Evolutionary conservation across 2,329 filamentous ascomycete species (phyloP), one percentile per base, ranked within the genome.

Genomic region (Hymenotorrendiella dingleyae): DNA sequence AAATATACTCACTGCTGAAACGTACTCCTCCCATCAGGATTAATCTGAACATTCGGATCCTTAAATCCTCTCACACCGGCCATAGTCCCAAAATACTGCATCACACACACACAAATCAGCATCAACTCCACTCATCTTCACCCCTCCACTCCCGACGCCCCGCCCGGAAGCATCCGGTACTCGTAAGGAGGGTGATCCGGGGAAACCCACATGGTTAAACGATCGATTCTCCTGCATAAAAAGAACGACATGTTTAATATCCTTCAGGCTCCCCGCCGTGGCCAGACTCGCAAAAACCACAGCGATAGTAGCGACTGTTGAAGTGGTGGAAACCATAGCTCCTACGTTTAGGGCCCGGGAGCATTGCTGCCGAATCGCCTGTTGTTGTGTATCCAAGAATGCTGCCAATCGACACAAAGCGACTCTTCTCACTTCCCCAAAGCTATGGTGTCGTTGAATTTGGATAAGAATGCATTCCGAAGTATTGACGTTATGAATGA

Each of bases 241-340:
- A 12, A 76, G 67, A 14, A 76, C 67, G 23, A 76, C 72, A 71
- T 76, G 73, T 19, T 76, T 65, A 42, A 76, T 71, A 44, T 75
- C 71, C 21, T 62, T 64, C 20, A 73, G 56, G 10, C 67, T 67
- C 3, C 61, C 64, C 4, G 63, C 67, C 14, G 36, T 14, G 6
- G 14, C 14, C 7, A 12, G 16, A n/a, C n/a, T n/a, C n/a, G 30
- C 16, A 12, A 33, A 12, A 9, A 10, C 12, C 11, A 21, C 23
- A n/a, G 36, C 36, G 10, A 32, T 19, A 32, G 28, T 12, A 11
- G 28, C 17, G 6, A 37, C 29, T 22, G n/a, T 6, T 16, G 32
- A 14, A 6, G 6, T 21, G 10, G 27, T 24, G 16, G 10, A 29
- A n/a, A 28, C 20, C 17, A 3, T 20, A 28, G 17, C 22, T 22